A percentile compares a stretch with the other conserved stretches of the same genome.
phyloP scores from a whole-genome alignment of 371 early-diverging fungal species.

The Phascolomyces articulosus region DNA sequence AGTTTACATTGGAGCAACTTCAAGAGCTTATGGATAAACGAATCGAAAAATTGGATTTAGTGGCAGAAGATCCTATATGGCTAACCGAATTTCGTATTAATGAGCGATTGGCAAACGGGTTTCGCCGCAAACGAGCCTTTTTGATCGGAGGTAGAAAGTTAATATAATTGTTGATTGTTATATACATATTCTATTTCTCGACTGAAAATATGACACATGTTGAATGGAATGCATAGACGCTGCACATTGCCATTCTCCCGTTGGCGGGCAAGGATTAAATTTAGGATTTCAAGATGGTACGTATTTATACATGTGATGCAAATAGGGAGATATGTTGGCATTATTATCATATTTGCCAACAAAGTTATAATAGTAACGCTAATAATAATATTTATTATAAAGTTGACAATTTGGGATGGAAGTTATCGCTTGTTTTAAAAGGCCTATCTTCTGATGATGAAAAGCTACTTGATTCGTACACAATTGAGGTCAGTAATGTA shows the following conservation, averaged over 20 bases:
- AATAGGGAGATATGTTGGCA: too few species aligned
- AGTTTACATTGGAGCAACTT: slow-evolving; percentile 5
- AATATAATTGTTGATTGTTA: too few species aligned
- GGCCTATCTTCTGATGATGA: slow-evolving; percentile 29
- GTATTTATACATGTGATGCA: too few species aligned
- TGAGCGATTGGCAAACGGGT: slow-evolving; percentile 48
- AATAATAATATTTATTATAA: too few species aligned
- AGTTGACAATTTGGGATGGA: slow-evolving; percentile 53
- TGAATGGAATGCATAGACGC: too few species aligned
- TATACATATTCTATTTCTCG: too few species aligned
- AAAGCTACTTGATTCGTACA: slow-evolving; percentile 37
- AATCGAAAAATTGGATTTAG: slow-evolving; percentile 8
- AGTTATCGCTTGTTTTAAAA: slow-evolving; percentile 39
- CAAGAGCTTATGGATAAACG: slow-evolving; percentile 8
- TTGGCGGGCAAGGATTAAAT: slow-evolving; percentile 47
- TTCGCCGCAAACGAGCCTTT: slow-evolving; percentile 35
- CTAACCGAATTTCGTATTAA: slow-evolving; percentile 38
- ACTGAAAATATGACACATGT: too few species aligned
- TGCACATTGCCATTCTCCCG: slow-evolving; percentile 51
- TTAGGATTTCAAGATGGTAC: slow-evolving; percentile 48
- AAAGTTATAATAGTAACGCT: too few species aligned
- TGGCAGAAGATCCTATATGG: slow-evolving; percentile 16
- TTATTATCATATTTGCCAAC: too few species aligned
- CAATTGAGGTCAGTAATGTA: slow-evolving; percentile 31
- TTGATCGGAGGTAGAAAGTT: slow-evolving; percentile 39